Percentiles rank a stretch among this genome's conserved stretches.
Evolutionary conservation across 1,284 basidiomycete genomes (phyloP).

Genomic region (Ganoderma lingzhi): DNA sequence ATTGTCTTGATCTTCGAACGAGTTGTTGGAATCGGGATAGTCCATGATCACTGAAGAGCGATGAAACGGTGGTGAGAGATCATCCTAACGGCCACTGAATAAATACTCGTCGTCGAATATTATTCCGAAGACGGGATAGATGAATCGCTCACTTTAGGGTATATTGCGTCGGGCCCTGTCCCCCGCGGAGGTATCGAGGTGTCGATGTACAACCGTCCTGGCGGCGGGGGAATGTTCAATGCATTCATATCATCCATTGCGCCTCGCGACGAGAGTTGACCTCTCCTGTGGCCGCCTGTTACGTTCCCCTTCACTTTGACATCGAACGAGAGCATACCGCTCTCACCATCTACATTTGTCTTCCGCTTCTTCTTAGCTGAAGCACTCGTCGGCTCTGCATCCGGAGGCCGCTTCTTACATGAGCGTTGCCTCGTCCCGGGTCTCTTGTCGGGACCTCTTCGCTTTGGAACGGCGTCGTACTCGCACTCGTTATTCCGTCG

Average conservation of each 20-base stretch:
- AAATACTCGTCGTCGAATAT: conserved; percentile 42
- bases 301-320: conserved; percentile 40
- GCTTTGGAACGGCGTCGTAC: conserved; percentile 81
- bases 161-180: conserved; percentile 39
- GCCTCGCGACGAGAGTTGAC: conserved; percentile 35
- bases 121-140: conserved; percentile 28
- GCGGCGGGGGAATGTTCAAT: conserved; percentile 34
- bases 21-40: conserved; percentile 31
- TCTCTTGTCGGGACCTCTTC: conserved; percentile 83
- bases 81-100: conserved; percentile 44
- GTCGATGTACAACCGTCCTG: conserved; percentile 39
- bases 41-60: conserved; percentile 37
- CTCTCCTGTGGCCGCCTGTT: conserved; percentile 37
- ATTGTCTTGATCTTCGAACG: conserved; percentile 28
- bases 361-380: conserved; percentile 68
- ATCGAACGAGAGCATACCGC: conserved; percentile 39
- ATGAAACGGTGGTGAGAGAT: conserved; percentile 37
- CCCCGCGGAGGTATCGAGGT: conserved; percentile 38
- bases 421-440: conserved; percentile 82
- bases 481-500: conserved; percentile 77
- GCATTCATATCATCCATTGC: conserved; percentile 38
- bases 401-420: conserved; percentile 77
- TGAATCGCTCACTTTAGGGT: conserved; percentile 42
- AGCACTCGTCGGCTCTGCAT: conserved; percentile 54
- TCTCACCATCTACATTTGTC: conserved; percentile 41